Evolutionary conservation across 2,329 filamentous ascomycete genomes (phyloP), one percentile per base, ranked within the genome.

Genomic region (Cladosporium oxysporum): DNA sequence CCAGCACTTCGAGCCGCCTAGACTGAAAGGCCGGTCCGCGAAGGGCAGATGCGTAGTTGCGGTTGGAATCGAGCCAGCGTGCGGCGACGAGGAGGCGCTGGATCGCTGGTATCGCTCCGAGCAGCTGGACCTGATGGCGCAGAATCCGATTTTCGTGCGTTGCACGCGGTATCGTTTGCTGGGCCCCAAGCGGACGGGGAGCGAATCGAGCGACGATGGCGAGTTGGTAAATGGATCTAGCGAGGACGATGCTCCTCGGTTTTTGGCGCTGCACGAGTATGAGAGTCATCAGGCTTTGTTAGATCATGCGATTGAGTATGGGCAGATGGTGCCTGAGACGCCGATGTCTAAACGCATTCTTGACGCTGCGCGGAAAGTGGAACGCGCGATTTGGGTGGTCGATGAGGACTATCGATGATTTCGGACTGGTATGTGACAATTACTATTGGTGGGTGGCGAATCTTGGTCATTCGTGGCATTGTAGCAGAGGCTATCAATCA

Each of bases 21-120:
- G 55, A 31, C 41, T 60, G 12, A 53, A 52, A 33, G 31, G 18
- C 18, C 53, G 55, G 1, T 33, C 41, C 3, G 61, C 28, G 11
- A 61, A 37, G 31, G 68, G 68, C 3, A 55, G 14, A n/a, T 69
- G 66, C 21, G 58, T 69, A 14, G 66, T 69, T 2, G 66, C 68
- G 6, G 66, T 69, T 5, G 55, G 58, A 0, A 65, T 69, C 14
- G 62, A 68, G n/a, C 68, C 68, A 12, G 68, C 66, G 1, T 53
- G 49, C 8, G 66, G 62, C 12, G 64, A 64, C n/a, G 62, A 66
- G 11, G 49, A 57, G 3, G 58, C 65, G 33, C 55, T 69, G n/a
- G 66, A 69, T 52, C 44, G 49, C 21, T 69, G 68, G 68, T 69
- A 69, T 47, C 64, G 66, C 16, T 47, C 41, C 10, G 66, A 69